Evolutionary conservation across 1,284 basidiomycete species (phyloP).

Genomic region (Pseudozyma pruni): DNA sequence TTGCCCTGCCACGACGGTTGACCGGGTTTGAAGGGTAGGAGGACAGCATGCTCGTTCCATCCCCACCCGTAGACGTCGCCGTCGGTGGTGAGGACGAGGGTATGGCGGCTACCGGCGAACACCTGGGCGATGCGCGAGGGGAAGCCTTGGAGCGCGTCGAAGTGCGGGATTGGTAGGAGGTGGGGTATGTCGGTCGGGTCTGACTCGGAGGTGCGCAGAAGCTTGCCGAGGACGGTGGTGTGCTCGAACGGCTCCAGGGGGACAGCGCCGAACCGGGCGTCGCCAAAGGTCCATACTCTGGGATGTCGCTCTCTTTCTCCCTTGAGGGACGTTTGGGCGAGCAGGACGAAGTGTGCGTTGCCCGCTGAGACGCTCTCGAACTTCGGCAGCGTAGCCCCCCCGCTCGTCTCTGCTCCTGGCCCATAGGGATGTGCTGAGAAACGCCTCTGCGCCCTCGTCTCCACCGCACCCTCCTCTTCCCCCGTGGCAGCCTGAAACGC

Average conservation of each 20-base stretch:
- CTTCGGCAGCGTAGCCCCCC: not conserved
- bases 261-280: slow-evolving; percentile 28
- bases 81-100: slow-evolving; percentile 10
- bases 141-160: slow-evolving; percentile 13
- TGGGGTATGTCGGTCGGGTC: slow-evolving; percentile 3
- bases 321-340: not conserved
- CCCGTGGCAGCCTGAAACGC: slow-evolving; percentile 6
- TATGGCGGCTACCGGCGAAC: slow-evolving; percentile 18
- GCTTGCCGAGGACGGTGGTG: slow-evolving; percentile 1
- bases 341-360: slow-evolving; percentile 31
- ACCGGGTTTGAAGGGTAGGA: slow-evolving; percentile 1
- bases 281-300: slow-evolving; percentile 29
- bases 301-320: not conserved
- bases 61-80: slow-evolving; percentile 45
- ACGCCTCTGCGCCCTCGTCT: not conserved
- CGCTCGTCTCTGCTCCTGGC: not conserved
- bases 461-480: not conserved
- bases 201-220: not conserved
- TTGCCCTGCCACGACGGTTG: slow-evolving; percentile 2
- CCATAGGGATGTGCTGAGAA: not conserved
- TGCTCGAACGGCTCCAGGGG: slow-evolving; percentile 6
- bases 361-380: slow-evolving; percentile 28
- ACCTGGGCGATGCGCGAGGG: slow-evolving; percentile 7
- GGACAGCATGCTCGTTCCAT: slow-evolving; percentile 32
- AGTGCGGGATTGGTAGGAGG: slow-evolving; percentile 24